These are phyloP conservation scores for Hexamita inflata DNA, from an alignment of 208 protist species.

Conservation along the genomic window DNA sequence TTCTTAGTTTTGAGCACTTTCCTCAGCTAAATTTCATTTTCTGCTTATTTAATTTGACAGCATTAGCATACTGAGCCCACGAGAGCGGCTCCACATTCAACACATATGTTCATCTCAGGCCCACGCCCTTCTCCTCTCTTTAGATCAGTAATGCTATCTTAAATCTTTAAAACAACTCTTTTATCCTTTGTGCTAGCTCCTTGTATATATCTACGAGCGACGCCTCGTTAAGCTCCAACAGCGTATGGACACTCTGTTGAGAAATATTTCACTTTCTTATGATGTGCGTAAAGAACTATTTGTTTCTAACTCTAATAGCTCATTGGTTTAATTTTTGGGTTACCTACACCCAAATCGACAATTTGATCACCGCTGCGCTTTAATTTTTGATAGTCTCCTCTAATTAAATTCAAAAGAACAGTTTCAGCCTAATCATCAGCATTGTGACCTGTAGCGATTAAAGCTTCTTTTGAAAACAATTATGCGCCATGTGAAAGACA, in stretches of 20 bases:
- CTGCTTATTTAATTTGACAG: background rate
- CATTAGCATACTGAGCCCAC: background rate
- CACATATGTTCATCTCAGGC: background rate
- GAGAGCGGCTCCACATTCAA: background rate
- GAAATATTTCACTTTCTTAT: conserved; percentile 85
- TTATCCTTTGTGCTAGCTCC: background rate
- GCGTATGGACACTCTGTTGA: conserved; percentile 75
- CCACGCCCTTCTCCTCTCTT: background rate
- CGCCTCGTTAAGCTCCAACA: conserved; percentile 72
- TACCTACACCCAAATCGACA: conserved; percentile 17
- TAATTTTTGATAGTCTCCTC: conserved; percentile 72
- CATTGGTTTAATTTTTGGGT: conserved; percentile 15
- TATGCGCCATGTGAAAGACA: conserved; percentile 75
- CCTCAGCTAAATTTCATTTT: background rate
- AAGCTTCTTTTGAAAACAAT: conserved; percentile 40
- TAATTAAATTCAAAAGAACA: conserved; percentile 78
- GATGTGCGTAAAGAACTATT: conserved; percentile 87
- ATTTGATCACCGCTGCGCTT: conserved; percentile 55
- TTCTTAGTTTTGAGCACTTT: background rate
- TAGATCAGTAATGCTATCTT: too few relatives aligned
- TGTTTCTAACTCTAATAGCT: conserved; percentile 64
- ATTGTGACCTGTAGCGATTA: conserved; percentile 90
- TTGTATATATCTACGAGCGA: background rate
- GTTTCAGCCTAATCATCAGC: conserved; percentile 91
- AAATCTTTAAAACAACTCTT: background rate